These are phyloP conservation scores for Avena atlantica DNA, from an alignment of 176 grass and related monocot genomes.

Conservation along the genomic window DNA sequence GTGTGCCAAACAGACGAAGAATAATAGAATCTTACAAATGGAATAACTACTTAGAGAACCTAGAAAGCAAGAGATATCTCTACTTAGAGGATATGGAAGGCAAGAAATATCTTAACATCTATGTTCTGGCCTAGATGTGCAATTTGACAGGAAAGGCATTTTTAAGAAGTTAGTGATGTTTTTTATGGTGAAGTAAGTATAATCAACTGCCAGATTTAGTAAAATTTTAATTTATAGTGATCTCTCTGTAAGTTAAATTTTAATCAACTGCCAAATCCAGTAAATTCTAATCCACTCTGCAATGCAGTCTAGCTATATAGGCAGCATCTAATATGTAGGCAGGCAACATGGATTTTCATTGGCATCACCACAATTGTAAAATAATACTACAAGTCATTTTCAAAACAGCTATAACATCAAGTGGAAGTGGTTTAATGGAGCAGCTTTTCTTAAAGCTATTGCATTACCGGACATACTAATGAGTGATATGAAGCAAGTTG, in stretches of 20 bases:
- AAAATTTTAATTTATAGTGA: not conserved
- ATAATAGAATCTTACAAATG: conserved; percentile 54
- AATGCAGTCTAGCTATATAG: conserved; percentile 19
- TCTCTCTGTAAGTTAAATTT: conserved; percentile 18
- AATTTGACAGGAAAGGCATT: conserved; percentile 6
- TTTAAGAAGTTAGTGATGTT: not conserved
- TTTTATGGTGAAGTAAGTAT: conserved; percentile 5
- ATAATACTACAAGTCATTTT: conserved; percentile 31
- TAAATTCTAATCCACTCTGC: conserved; percentile 17
- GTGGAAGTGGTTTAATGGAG: conserved; percentile 41
- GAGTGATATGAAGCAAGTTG: conserved; percentile 26
- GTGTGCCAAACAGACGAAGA: conserved; percentile 26
- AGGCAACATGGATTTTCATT: conserved; percentile 46
- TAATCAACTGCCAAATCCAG: conserved; percentile 18
- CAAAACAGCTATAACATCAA: conserved; percentile 34
- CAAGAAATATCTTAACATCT: conserved; percentile 28
- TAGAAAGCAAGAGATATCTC: conserved; percentile 42
- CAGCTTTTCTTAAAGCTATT: conserved; percentile 1
- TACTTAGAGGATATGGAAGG: conserved; percentile 29
- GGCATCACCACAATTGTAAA: conserved; percentile 36
- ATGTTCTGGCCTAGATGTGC: not conserved
- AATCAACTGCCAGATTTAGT: conserved; percentile 23
- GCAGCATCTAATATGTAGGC: conserved; percentile 29
- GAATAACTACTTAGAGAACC: conserved; percentile 52
- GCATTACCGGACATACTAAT: not conserved